Base-by-base conservation (phyloP, 2,329 filamentous ascomycete genomes). In the Graphiopsis chlorocephala region DNA sequence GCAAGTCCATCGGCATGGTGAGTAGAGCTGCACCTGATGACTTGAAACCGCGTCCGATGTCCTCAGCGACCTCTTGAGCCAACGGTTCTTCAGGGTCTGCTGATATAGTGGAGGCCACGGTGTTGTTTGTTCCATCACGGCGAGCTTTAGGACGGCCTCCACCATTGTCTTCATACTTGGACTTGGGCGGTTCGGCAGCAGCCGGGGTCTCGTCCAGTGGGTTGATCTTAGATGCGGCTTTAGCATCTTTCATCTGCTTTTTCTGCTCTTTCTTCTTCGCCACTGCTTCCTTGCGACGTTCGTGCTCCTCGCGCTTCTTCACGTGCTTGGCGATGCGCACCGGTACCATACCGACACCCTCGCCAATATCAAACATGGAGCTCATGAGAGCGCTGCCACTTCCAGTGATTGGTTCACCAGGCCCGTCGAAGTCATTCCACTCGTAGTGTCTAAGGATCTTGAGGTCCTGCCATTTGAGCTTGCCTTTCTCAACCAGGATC, bases 1-100 rank as follows among this genome's bases (percentile, higher is more conserved):
- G 91, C 68, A 97, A 90, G 74, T 96, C 92, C 83, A 95, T 89
- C 0, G 93, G 93, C 1, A 89, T 89, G 70, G 90, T 91, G 65
- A 94, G 82, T 5, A 90, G 86, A n/a, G 90, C 88, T 12, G 85
- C 84, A 5, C 93, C 86, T 56, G 95, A 89, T n/a, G 88, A 86
- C 25, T 86, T 84, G 38, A 93, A 84, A 1, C 89, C 87, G 69
- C 86, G 89, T 1, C 86, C 85, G 8, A 90, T 87, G 55, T 85
- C 86, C 14, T 90, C 79, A 1, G 87, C 88, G 28, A 77, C 63
- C 61, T 76, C 72, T 6, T 68, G 65, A 3, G 69, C 67, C 20
- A 76, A 63, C 5, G 72, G 69, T 35, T 71, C 70, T 10, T 69
- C 55, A 2, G 74, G 72, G 28, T 71, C 70, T 3, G 72, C 68